Conservation (phyloP, 2,329 filamentous ascomycete species). For the Fusarium vanettenii region DNA sequence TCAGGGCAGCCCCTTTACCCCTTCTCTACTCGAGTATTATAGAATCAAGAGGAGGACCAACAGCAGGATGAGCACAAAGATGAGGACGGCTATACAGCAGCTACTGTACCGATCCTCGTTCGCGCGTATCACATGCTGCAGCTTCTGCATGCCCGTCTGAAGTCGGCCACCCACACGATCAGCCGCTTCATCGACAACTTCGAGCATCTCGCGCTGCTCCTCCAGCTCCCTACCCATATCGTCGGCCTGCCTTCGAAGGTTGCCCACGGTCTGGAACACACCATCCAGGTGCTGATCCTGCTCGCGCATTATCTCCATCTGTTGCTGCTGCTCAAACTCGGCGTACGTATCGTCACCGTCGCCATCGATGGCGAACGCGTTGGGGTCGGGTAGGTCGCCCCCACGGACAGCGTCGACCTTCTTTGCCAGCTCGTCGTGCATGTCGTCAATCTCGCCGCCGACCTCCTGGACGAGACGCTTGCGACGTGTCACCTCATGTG, state of each 20-base stretch:
- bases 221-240: slow-evolving; percentile 97
- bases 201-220: slow-evolving; percentile 90
- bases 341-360: slow-evolving; percentile 69
- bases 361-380: slow-evolving; percentile 65
- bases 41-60: slow-evolving; percentile 80
- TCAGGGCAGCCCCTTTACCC: neutral
- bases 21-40: slow-evolving; percentile 46
- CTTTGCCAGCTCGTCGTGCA: slow-evolving; percentile 83
- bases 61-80: slow-evolving; percentile 87
- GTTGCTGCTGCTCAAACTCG: slow-evolving; percentile 90
- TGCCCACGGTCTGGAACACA: slow-evolving; percentile 93
- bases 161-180: slow-evolving; percentile 90
- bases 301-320: slow-evolving; percentile 91
- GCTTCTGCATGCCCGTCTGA: slow-evolving; percentile 86
- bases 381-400: slow-evolving; percentile 65
- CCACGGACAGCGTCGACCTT: slow-evolving; percentile 56
- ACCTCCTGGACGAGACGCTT: slow-evolving; percentile 88
- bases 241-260: slow-evolving; percentile 88
- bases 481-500: slow-evolving; percentile 83
- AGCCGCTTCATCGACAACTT: slow-evolving; percentile 84
- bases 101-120: slow-evolving; percentile 92
- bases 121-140: slow-evolving; percentile 84
- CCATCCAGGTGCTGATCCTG: slow-evolving; percentile 94
- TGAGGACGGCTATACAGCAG: slow-evolving; percentile 90
- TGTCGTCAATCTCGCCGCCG: slow-evolving; percentile 87